These are phyloP conservation scores for Ophiostoma quercus DNA, from an alignment of 2,329 filamentous ascomycete genomes.

Conservation along the genomic window DNA sequence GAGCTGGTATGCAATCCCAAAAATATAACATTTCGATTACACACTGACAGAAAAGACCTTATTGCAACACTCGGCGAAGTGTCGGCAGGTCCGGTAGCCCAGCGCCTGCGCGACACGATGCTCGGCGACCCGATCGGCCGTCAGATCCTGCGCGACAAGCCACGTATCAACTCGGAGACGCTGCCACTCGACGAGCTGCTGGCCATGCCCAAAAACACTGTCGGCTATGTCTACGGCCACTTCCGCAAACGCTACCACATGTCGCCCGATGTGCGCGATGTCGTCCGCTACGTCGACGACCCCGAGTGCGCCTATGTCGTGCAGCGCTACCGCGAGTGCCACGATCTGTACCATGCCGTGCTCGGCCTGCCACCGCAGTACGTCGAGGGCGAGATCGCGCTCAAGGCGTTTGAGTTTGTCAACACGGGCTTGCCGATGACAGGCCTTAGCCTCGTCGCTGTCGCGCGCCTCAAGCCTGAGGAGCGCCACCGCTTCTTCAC, in stretches of 20 bases:
- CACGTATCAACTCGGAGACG: slow-evolving; percentile 75
- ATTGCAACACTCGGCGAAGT: slow-evolving; percentile 93
- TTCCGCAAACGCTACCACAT: slow-evolving; percentile 97
- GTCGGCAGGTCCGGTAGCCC: slow-evolving; percentile 89
- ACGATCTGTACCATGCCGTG: slow-evolving; percentile 96
- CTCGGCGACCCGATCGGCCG: slow-evolving; percentile 76
- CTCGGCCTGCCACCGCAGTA: slow-evolving; percentile 87
- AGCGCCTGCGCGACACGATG: slow-evolving; percentile 88
- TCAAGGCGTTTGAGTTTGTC: slow-evolving; percentile 96
- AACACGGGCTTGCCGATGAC: slow-evolving; percentile 96
- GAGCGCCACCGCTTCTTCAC: slow-evolving; percentile 70
- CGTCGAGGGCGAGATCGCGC: slow-evolving; percentile 92
- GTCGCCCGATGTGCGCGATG: slow-evolving; percentile 77
- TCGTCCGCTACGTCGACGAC: slow-evolving; percentile 87
- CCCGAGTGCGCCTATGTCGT: slow-evolving; percentile 97
- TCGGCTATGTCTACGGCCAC: slow-evolving; percentile 75
- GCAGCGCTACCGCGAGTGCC: slow-evolving; percentile 94
- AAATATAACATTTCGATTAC: neutral
- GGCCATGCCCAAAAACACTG: slow-evolving; percentile 61
- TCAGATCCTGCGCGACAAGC: slow-evolving; percentile 83
- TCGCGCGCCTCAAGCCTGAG: slow-evolving; percentile 76
- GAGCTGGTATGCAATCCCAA: slow-evolving; percentile 54
- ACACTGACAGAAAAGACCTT: slow-evolving; percentile 57
- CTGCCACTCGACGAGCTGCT: slow-evolving; percentile 65
- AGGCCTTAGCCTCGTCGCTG: slow-evolving; percentile 75